A percentile compares a stretch with the other conserved stretches of the same genome.
Evolutionary conservation across 352 stramenopile genomes (phyloP).

Genomic region (Phytophthora citricola): DNA sequence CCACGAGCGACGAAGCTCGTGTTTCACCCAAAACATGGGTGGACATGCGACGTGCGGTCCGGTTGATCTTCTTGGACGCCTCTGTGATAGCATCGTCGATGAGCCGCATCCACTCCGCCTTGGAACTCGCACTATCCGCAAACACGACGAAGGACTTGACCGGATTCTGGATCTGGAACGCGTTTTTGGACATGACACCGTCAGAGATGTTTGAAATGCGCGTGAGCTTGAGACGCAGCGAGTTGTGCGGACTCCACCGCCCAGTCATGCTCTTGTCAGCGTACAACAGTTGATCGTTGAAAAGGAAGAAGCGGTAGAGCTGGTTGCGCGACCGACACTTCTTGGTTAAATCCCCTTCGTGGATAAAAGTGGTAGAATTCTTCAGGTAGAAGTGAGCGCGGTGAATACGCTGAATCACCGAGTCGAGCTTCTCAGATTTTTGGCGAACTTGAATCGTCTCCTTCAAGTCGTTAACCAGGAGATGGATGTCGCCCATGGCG

Average conservation of each 20-base stretch:
- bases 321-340: slow-evolving; percentile 90
- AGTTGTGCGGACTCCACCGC: slow-evolving; percentile 88
- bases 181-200: slow-evolving; percentile 72
- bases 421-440: slow-evolving; percentile 84
- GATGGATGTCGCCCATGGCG: slow-evolving; percentile 90
- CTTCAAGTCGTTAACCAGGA: slow-evolving; percentile 91
- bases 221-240: slow-evolving; percentile 82
- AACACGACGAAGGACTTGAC: slow-evolving; percentile 88
- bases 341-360: slow-evolving; percentile 95
- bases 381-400: slow-evolving; percentile 93
- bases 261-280: slow-evolving; percentile 81
- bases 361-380: slow-evolving; percentile 94
- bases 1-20: slow-evolving; percentile 1
- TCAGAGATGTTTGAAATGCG: slow-evolving; percentile 82
- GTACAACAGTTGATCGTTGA: slow-evolving; percentile 89
- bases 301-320: slow-evolving; percentile 89
- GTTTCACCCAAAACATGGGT: slow-evolving; percentile 34
- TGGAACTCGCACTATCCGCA: slow-evolving; percentile 65
- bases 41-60: slow-evolving; percentile 72
- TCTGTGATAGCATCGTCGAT: slow-evolving; percentile 81
- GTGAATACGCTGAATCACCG: slow-evolving; percentile 91
- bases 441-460: slow-evolving; percentile 87
- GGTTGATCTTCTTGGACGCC: slow-evolving; percentile 78
- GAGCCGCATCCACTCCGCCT: slow-evolving; percentile 84
- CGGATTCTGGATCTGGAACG: slow-evolving; percentile 88